A percentile compares a stretch with the other conserved stretches of the same genome.
These are phyloP conservation scores for Alternaria arbusti DNA, from an alignment of 2,329 filamentous ascomycete genomes.

Conservation along the genomic window DNA sequence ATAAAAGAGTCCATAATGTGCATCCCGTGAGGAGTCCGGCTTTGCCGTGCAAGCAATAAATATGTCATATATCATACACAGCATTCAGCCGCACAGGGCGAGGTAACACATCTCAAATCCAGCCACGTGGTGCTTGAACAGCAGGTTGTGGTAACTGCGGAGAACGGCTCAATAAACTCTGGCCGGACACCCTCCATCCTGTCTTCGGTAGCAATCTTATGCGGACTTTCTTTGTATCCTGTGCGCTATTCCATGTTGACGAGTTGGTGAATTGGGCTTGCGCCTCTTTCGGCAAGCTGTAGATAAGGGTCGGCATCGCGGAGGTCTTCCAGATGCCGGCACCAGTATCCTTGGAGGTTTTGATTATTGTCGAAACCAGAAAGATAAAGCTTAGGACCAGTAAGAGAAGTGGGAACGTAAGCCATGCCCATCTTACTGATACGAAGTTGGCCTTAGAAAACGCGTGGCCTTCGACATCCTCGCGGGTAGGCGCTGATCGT, in stretches of 20 bases:
- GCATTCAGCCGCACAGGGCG: too few species aligned
- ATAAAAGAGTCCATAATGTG: too few species aligned
- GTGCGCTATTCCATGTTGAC: background rate
- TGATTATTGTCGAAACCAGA: constrained; percentile 29
- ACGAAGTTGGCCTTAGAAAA: constrained; percentile 21
- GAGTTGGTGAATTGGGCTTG: background rate
- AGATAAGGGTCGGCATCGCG: constrained; percentile 36
- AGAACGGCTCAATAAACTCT: too few species aligned
- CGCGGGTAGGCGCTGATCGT: constrained; percentile 9
- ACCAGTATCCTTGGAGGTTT: constrained; percentile 18
- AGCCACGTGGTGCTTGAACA: constrained; percentile 7
- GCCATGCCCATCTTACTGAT: constrained; percentile 31
- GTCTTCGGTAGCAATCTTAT: constrained; percentile 17
- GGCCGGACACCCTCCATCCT: constrained; percentile 30
- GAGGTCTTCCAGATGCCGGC: constrained; percentile 41
- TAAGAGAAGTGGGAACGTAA: constrained; percentile 31
- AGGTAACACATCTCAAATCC: too few species aligned
- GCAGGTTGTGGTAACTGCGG: constrained; percentile 3
- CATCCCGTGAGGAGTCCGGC: too few species aligned
- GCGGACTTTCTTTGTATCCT: constrained; percentile 15
- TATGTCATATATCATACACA: too few species aligned
- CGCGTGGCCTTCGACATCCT: constrained; percentile 10
- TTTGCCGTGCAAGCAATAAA: too few species aligned
- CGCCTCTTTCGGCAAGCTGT: constrained; percentile 29
- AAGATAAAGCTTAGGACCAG: constrained; percentile 32